Conservation (phyloP, 108 stramenopile species). For the Aurantiochytrium sp. region DNA sequence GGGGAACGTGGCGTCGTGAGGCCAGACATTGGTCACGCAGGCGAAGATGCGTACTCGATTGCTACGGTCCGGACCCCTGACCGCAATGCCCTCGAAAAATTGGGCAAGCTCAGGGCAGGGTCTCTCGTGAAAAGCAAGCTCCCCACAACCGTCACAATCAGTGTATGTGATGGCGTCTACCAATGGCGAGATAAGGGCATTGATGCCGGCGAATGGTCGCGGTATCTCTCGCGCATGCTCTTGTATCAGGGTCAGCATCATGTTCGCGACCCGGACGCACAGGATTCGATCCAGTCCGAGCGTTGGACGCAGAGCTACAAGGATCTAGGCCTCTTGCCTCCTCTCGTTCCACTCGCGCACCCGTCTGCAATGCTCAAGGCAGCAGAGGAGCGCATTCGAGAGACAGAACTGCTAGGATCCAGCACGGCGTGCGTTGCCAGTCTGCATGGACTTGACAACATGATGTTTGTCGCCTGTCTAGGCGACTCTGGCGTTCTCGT, state of each 20-base stretch:
- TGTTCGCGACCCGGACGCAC: background rate
- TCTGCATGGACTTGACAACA: background rate
- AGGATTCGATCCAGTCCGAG: background rate
- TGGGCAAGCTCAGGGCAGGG: background rate
- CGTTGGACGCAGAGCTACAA: background rate
- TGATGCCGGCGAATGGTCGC: constrained; percentile 13
- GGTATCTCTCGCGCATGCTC: background rate
- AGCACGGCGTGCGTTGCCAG: background rate
- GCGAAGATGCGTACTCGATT: background rate
- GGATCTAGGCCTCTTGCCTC: background rate
- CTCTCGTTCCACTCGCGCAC: background rate
- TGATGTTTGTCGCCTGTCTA: background rate
- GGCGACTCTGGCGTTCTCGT: background rate
- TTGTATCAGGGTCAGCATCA: background rate
- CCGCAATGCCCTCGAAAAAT: background rate
- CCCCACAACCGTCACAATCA: background rate
- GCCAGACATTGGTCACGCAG: background rate
- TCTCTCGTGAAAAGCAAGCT: background rate
- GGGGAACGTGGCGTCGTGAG: background rate
- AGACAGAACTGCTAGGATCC: background rate
- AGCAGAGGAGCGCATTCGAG: background rate
- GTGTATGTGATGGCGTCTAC: background rate
- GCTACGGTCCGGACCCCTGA: background rate
- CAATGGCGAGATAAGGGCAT: background rate
- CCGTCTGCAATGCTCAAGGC: background rate